Evolutionary conservation across 768 basidiomycete species (phyloP), one percentile per base, ranked within the genome.

Genomic region (Coprinopsis strossmayeri): DNA sequence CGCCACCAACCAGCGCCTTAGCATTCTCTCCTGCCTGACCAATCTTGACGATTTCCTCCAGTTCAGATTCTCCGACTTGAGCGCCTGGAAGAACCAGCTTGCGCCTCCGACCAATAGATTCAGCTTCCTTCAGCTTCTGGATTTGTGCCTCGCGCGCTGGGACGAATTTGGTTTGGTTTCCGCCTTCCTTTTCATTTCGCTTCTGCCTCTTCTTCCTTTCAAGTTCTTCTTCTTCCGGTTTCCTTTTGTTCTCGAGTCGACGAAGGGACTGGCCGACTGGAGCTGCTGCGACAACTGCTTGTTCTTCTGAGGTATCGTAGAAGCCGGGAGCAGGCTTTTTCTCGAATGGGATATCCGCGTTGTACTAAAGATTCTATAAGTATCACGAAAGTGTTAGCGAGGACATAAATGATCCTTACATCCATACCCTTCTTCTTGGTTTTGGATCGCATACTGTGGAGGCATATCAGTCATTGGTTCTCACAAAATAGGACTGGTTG

Each of bases 11-110:
- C 55, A 97, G 60, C 3, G 87, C 81, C 62, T 92, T 85, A 15
- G 95, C 89, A 57, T 79, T 85, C 69, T 95, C 93, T 2, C 91
- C 86, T 0, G 88, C 87, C 62, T 89, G 82, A 0, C 96, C 96
- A 59, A 98, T 97, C 72, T 98, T 99, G 55, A 96, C 95, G 53
- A 99, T 97, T 55, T 97, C 93, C 68, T 98, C 96, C 44, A 99
- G 67, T 65, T 99, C 96, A 2, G 76, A 68, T 67, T 99, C 96
- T 7, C 91, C 89, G 13, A 99, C 96, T 59, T 99, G 96, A 4
- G 95, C 91, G 21, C 70, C 68, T 0, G 96, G 96, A 12, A 99
- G 72, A 46, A 79, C 78, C 24, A 99, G 72, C 65, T 89, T 90
- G 56, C 91, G 69, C 55, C 96, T 68, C 54, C 91, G 78, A 21